Evolutionary conservation across 2,329 filamentous ascomycete genomes (phyloP), one percentile per base, ranked within the genome.

Genomic region (Colletotrichum euphorbiae): DNA sequence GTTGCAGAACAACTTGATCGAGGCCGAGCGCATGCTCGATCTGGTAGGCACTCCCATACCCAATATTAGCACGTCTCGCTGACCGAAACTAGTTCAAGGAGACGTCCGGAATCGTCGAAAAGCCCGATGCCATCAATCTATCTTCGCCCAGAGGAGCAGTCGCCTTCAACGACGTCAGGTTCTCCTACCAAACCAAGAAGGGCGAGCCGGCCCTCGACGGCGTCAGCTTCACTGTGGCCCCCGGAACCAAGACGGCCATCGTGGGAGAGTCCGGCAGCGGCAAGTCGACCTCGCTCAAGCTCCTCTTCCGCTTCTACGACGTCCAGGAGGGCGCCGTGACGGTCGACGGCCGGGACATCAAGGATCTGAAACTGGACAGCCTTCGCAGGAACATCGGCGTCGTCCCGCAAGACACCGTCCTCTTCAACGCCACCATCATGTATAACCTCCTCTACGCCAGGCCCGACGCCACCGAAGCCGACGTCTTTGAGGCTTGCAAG

Each of bases 401-500:
- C 4, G 81, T 83, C 12, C 82, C 82, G 0, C 81, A 83, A 52
- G 78, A 82, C 1, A 81, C 81, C 0, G 78, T 82, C 28, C 75
- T 83, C 5, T 87, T 87, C 74, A 86, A 87, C 72, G 84, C 85
- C 42, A 82, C 81, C 2, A 80, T 87, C 62, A 85, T 86, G 77
- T 86, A 85, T 75, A 87, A 87, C 67, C 77, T 87, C 11, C 78
- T 81, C 58, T 87, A 87, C 62, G 85, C 84, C 21, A 84, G 83
- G 67, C 80, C 82, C 0, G 73, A 77, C 12, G 85, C 83, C 2
- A 78, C 83, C 0, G 79, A 86, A 33, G 82, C 81, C 38, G 83
- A 87, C 13, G 80, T 87, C 0, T 82, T 79, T 52, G 80, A 82
- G 43, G 85, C 85, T 3, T 87, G 85, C 72, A 81, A 80, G 68